These are phyloP conservation scores for Endoconidiophora polonica DNA, from an alignment of 2,329 filamentous ascomycete genomes.

Conservation along the genomic window DNA sequence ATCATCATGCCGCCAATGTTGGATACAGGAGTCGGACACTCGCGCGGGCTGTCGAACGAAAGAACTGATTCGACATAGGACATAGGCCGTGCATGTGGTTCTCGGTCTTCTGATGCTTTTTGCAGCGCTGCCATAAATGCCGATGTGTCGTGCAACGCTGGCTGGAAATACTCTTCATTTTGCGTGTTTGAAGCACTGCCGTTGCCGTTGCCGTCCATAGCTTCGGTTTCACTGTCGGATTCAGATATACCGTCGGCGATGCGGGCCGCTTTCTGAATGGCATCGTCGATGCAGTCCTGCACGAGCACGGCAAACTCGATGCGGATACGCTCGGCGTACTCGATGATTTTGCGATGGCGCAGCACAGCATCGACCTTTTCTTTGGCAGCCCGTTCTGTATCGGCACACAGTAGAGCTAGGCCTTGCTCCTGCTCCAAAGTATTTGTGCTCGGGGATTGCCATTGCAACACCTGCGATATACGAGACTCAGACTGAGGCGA, in stretches of 20 bases:
- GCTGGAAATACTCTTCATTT: conserved; percentile 37
- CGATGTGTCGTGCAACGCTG: conserved; percentile 33
- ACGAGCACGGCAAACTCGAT: conserved; percentile 86
- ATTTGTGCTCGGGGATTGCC: conserved; percentile 86
- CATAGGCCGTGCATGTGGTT: conserved; percentile 35
- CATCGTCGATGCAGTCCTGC: conserved; percentile 87
- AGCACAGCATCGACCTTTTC: conserved; percentile 87
- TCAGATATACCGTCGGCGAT: conserved; percentile 78
- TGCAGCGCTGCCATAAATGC: conserved; percentile 38
- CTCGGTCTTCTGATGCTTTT: conserved; percentile 26
- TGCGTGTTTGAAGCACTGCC: conserved; percentile 20
- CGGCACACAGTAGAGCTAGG: conserved; percentile 68
- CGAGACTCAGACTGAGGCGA: conserved; percentile 92
- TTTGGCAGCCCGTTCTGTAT: conserved; percentile 71
- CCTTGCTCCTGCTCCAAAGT: conserved; percentile 89
- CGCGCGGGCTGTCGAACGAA: conserved; percentile 67
- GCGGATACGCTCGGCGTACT: conserved; percentile 90
- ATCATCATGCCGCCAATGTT: conserved; percentile 36
- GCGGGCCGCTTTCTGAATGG: conserved; percentile 72
- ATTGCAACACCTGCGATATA: conserved; percentile 85
- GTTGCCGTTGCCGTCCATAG: conserved; percentile 15
- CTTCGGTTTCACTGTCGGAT: conserved; percentile 38
- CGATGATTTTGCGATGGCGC: conserved; percentile 79
- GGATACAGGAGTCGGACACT: conserved; percentile 81
- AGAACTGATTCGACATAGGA: conserved; percentile 52